A percentile compares a stretch with the other conserved stretches of the same genome.
Evolutionary conservation across 2,329 filamentous ascomycete genomes (phyloP).

Genomic region (Phoma sp.): DNA sequence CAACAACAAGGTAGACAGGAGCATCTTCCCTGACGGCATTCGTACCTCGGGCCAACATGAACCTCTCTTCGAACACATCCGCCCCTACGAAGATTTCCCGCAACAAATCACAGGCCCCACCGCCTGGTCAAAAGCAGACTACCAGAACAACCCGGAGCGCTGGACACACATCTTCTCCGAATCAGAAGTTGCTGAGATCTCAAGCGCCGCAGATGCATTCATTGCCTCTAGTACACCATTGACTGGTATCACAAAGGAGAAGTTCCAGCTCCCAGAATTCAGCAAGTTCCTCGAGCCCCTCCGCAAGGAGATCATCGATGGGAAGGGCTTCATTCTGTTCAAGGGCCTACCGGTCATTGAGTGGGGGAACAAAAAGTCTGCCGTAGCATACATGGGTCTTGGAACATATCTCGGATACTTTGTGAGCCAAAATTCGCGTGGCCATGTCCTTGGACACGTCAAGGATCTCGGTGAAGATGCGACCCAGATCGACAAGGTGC

Average conservation of each 20-base stretch:
- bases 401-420: conserved; percentile 87
- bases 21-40: conserved; percentile 69
- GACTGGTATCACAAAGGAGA: conserved; percentile 73
- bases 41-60: conserved; percentile 76
- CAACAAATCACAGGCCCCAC: conserved; percentile 74
- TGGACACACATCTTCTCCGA: conserved; percentile 76
- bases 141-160: conserved; percentile 66
- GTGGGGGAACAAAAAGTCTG: conserved; percentile 82
- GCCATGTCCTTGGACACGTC: conserved; percentile 87
- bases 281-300: conserved; percentile 62
- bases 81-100: conserved; percentile 74
- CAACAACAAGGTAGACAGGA: conserved; percentile 48
- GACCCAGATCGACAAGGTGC: conserved; percentile 81
- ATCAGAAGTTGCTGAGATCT: conserved; percentile 73
- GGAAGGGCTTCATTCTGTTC: conserved; percentile 90
- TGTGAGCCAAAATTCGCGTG: conserved; percentile 82
- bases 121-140: conserved; percentile 74
- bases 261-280: conserved; percentile 69
- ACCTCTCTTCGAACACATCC: conserved; percentile 70
- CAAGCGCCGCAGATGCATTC: conserved; percentile 72
- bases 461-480: conserved; percentile 87
- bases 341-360: conserved; percentile 79
- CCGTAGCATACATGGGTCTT: conserved; percentile 78
- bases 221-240: conserved; percentile 69
- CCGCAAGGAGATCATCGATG: conserved; percentile 74